Conservation (phyloP, 768 basidiomycete species). For the Termitomyces sp. region DNA sequence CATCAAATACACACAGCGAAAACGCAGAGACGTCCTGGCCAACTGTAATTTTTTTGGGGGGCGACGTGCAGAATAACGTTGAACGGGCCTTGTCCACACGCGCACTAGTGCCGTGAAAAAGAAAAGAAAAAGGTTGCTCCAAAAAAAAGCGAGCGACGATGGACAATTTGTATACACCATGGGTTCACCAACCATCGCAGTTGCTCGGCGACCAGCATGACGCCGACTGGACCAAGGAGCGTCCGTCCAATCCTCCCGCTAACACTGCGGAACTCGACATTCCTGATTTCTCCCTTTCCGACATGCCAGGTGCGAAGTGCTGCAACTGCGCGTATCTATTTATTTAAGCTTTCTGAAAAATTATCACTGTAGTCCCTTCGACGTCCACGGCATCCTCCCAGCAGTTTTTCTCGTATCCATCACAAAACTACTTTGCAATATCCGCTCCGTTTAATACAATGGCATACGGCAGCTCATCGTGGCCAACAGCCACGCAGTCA, state of each 20-base stretch:
- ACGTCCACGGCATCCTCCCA: constrained; percentile 33
- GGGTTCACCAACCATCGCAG: constrained; percentile 31
- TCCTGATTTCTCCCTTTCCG: constrained; percentile 35
- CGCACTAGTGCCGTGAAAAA: constrained; percentile 19
- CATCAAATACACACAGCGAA: constrained; percentile 12
- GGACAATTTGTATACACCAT: constrained; percentile 36
- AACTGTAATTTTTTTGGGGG: constrained; percentile 12
- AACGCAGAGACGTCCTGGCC: constrained; percentile 8
- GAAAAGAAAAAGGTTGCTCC: constrained; percentile 27
- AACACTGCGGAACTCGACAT: constrained; percentile 26
- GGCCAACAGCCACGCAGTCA: constrained; percentile 30
- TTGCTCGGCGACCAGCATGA: constrained; percentile 29
- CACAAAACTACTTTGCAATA: constrained; percentile 33
- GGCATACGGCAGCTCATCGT: constrained; percentile 48
- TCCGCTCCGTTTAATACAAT: constrained; percentile 46
- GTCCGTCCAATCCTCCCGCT: constrained; percentile 15
- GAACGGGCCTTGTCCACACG: constrained; percentile 7
- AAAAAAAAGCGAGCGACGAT: constrained; percentile 31
- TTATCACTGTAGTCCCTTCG: constrained; percentile 12
- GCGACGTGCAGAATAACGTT: constrained; percentile 17
- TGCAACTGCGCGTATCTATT: background rate
- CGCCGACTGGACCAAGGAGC: constrained; percentile 42
- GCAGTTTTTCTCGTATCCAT: constrained; percentile 32
- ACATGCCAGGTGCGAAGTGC: constrained; percentile 32
- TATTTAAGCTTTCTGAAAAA: background rate